Conservation (phyloP, 257 asterid species). For the Hygrophila difformis region DNA sequence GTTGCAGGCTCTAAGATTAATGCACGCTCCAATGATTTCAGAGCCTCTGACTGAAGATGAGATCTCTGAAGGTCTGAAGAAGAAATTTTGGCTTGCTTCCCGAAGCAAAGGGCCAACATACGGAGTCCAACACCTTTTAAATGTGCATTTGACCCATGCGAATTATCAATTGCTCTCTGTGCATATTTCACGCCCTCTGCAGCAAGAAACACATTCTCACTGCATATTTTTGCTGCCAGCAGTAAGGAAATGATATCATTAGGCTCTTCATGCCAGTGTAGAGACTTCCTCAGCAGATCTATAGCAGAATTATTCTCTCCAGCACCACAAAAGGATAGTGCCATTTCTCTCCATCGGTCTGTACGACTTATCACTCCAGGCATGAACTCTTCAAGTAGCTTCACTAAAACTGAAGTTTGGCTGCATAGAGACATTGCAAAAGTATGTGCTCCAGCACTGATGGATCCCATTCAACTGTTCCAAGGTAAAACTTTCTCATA, state of each 20-base stretch:
- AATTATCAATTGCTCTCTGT: slow-evolving; percentile 50
- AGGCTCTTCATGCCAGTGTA: slow-evolving; percentile 72
- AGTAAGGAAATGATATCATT: slow-evolving; percentile 65
- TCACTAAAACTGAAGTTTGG: slow-evolving; percentile 71
- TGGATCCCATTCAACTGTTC: slow-evolving; percentile 80
- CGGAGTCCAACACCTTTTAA: slow-evolving; percentile 82
- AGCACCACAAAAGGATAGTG: slow-evolving; percentile 64
- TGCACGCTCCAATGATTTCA: slow-evolving; percentile 76
- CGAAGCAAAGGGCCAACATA: slow-evolving; percentile 75
- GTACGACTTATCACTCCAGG: slow-evolving; percentile 73
- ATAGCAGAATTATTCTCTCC: slow-evolving; percentile 59
- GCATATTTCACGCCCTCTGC: slow-evolving; percentile 82
- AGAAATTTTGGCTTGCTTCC: slow-evolving; percentile 77
- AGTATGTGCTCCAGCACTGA: slow-evolving; percentile 81
- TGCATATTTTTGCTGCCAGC: slow-evolving; percentile 80
- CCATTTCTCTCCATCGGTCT: slow-evolving; percentile 80
- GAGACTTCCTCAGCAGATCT: slow-evolving; percentile 66
- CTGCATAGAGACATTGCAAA: slow-evolving; percentile 74
- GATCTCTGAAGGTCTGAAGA: slow-evolving; percentile 89
- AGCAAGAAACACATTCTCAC: slow-evolving; percentile 66
- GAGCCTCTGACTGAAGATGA: slow-evolving; percentile 81
- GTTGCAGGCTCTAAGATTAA: slow-evolving; percentile 61
- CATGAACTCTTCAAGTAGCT: slow-evolving; percentile 83
- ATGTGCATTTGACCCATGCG: slow-evolving; percentile 50
- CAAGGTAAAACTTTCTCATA: slow-evolving; percentile 74